These are phyloP conservation scores for Pisolithus thermaeus DNA, from an alignment of 1,284 basidiomycete genomes.

Conservation along the genomic window DNA sequence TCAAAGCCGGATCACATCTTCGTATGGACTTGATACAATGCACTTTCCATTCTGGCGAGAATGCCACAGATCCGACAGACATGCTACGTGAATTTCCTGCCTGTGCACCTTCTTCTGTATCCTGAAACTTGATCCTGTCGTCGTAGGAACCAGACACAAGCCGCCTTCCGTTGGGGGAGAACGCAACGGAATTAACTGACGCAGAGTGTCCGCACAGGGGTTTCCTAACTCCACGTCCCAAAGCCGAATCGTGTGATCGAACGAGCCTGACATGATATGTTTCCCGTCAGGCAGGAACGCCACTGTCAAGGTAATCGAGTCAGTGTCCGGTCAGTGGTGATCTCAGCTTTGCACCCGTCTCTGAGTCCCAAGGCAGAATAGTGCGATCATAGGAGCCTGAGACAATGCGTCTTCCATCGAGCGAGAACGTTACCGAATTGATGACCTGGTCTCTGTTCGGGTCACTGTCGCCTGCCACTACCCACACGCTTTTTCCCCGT, in stretches of 20 bases:
- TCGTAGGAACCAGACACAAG: neutral
- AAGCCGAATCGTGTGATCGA: conserved; percentile 57
- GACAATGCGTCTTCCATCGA: neutral
- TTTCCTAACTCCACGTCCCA: conserved; percentile 43
- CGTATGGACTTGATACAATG: neutral
- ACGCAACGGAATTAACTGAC: neutral
- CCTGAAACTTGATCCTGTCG: neutral
- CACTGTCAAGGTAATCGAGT: conserved; percentile 41
- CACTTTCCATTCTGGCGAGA: neutral
- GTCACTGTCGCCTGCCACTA: too few relatives aligned
- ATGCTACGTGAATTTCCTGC: too few relatives aligned
- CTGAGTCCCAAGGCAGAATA: conserved; percentile 3
- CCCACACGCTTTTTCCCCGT: too few relatives aligned
- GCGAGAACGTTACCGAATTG: conserved; percentile 1
- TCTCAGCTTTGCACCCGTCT: neutral
- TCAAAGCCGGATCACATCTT: neutral
- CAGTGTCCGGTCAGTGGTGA: neutral
- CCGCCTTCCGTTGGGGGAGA: neutral
- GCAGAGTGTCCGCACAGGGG: conserved; percentile 8
- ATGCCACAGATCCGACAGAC: neutral
- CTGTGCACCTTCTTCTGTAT: neutral
- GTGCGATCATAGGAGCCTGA: neutral
- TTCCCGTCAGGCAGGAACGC: conserved; percentile 54
- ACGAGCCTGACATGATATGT: conserved; percentile 52
- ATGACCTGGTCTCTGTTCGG: too few relatives aligned